These are phyloP conservation scores for Aspergillus flavus DNA, from an alignment of 2,329 filamentous ascomycete genomes.

Conservation along the genomic window DNA sequence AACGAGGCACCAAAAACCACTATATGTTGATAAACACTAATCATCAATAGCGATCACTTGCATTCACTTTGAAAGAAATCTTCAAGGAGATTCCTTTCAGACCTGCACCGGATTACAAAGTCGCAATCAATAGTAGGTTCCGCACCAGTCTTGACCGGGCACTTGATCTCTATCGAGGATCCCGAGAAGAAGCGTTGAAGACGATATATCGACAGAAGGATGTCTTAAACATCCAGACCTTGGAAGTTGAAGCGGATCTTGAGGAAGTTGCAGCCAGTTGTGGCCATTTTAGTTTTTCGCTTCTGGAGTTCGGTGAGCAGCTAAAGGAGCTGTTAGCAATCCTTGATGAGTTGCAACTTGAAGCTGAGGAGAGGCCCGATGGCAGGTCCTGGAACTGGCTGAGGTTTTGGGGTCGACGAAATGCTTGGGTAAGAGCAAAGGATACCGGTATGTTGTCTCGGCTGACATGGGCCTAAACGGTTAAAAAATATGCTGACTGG, in stretches of 20 bases:
- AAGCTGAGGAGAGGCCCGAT: conserved; percentile 63
- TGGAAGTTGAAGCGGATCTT: conserved; percentile 85
- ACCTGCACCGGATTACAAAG: conserved; percentile 64
- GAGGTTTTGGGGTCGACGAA: conserved; percentile 66
- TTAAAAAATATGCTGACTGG: conserved; percentile 6
- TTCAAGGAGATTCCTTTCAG: conserved; percentile 85
- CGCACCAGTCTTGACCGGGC: conserved; percentile 79
- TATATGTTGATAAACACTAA: conserved; percentile 8
- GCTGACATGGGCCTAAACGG: neutral
- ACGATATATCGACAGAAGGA: conserved; percentile 81
- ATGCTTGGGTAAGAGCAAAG: conserved; percentile 21
- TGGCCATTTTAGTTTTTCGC: conserved; percentile 90
- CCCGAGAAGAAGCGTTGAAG: conserved; percentile 74
- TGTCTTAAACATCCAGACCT: conserved; percentile 66
- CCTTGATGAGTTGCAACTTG: conserved; percentile 77
- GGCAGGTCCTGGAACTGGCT: conserved; percentile 82
- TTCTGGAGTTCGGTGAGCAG: conserved; percentile 89
- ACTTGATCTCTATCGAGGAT: conserved; percentile 73
- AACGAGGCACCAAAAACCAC: conserved; percentile 18
- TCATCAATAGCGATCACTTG: conserved; percentile 71
- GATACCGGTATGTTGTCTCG: conserved; percentile 28
- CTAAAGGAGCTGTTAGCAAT: conserved; percentile 81
- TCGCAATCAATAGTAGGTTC: conserved; percentile 78
- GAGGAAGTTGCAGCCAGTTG: conserved; percentile 98
- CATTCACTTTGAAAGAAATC: conserved; percentile 85